phyloP scores from a whole-genome alignment of 345 rosid genomes.

The Atalantia buxifolia region DNA sequence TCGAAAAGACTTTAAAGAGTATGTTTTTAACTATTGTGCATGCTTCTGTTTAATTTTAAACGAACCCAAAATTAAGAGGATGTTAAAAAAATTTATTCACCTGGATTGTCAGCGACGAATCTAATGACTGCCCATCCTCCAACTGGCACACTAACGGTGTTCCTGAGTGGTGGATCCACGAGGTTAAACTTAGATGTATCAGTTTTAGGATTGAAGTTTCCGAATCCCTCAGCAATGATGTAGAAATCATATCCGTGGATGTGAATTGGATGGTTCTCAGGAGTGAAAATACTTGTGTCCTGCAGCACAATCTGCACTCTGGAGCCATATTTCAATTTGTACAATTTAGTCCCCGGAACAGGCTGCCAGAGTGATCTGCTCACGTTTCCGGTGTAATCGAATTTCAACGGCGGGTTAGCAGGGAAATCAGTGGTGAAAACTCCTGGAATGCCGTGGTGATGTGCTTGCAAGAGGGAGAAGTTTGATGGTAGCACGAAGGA shows the following conservation, averaged over 20 bases:
- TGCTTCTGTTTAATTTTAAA: neutral
- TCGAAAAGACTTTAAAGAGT: too few relatives aligned
- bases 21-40: too few relatives aligned
- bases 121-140: constrained; percentile 94
- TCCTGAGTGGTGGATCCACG: constrained; percentile 85
- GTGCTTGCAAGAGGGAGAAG: constrained; percentile 75
- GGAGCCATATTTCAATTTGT: constrained; percentile 67
- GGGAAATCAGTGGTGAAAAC: constrained; percentile 92
- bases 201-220: constrained; percentile 70
- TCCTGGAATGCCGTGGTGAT: constrained; percentile 53
- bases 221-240: constrained; percentile 78
- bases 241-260: constrained; percentile 95
- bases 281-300: constrained; percentile 72
- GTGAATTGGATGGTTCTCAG: constrained; percentile 93
- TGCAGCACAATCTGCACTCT: constrained; percentile 81
- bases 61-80: too few relatives aligned
- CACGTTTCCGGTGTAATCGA: constrained; percentile 85
- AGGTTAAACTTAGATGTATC: constrained; percentile 77
- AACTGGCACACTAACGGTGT: constrained; percentile 71
- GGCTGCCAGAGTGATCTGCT: constrained; percentile 72
- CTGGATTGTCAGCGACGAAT: constrained; percentile 95
- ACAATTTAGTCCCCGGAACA: constrained; percentile 55
- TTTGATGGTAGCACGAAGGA: constrained; percentile 73
- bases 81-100: constrained; percentile 26
- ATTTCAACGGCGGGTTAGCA: constrained; percentile 51